Evolutionary conservation across 1,284 basidiomycete species (phyloP).

Genomic region (Papiliotrema nemorosa): DNA sequence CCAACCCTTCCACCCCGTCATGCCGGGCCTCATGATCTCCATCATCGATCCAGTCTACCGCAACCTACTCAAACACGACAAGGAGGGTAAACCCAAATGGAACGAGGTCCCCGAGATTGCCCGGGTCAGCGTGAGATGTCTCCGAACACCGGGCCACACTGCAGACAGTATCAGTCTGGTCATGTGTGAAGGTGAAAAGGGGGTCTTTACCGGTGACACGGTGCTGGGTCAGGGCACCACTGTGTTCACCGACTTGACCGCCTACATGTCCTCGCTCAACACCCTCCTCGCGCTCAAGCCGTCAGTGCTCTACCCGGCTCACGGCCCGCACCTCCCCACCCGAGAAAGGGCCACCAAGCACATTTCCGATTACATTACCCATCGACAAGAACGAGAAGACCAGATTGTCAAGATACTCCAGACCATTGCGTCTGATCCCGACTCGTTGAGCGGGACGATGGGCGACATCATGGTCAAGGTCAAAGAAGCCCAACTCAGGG

Average conservation of each 20-base stretch:
- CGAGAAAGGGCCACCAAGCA: slow-evolving; percentile 20
- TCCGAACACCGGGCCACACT: slow-evolving; percentile 91
- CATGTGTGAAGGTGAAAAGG: slow-evolving; percentile 57
- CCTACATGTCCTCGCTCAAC: slow-evolving; percentile 51
- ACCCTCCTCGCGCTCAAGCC: slow-evolving; percentile 40
- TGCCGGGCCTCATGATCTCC: slow-evolving; percentile 40
- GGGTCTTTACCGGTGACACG: slow-evolving; percentile 83
- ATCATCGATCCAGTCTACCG: slow-evolving; percentile 37
- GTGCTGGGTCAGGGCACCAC: slow-evolving; percentile 87
- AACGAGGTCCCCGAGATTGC: slow-evolving; percentile 38
- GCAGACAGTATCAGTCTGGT: slow-evolving; percentile 75
- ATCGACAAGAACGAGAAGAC: slow-evolving; percentile 75
- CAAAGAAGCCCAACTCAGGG: slow-evolving; percentile 2
- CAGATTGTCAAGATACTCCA: slow-evolving; percentile 56
- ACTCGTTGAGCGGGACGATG: background rate
- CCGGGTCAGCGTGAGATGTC: slow-evolving; percentile 55
- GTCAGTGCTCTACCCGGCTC: slow-evolving; percentile 71
- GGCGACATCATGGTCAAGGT: background rate
- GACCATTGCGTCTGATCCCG: slow-evolving; percentile 1
- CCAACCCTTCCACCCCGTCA: slow-evolving; percentile 39
- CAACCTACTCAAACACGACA: slow-evolving; percentile 33
- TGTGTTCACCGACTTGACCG: slow-evolving; percentile 78
- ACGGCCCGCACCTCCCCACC: slow-evolving; percentile 63
- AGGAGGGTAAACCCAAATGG: slow-evolving; percentile 36
- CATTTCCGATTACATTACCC: slow-evolving; percentile 71